These are phyloP conservation scores for Helianthus tuberosus DNA, from an alignment of 129 eudicot genomes.

Conservation along the genomic window DNA sequence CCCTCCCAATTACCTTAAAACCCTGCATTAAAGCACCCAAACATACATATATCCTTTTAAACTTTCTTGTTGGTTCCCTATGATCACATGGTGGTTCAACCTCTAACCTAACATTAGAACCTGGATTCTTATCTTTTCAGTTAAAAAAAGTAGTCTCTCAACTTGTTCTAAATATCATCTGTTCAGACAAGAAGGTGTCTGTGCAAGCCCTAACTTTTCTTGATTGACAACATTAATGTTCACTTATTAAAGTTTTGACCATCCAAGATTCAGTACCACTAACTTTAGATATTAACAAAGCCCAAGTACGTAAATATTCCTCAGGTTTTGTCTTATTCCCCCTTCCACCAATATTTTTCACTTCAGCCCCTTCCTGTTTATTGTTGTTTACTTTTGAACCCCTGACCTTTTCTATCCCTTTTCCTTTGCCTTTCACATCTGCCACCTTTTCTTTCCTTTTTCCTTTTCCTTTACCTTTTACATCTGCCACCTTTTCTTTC, in stretches of 20 bases:
- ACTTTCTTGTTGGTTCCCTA: no score
- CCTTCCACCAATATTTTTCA: not conserved
- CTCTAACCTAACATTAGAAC: no score
- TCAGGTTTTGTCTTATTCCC: not conserved
- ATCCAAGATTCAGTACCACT: not conserved
- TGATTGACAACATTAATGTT: not conserved
- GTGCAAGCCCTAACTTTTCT: not conserved
- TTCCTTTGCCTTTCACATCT: no score
- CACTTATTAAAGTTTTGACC: not conserved
- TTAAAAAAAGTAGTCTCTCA: not conserved
- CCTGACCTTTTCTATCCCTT: not conserved
- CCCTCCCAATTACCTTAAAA: no score
- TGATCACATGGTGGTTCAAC: no score
- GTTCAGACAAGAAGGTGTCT: not conserved
- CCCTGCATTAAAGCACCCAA: no score
- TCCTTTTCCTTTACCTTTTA: no score
- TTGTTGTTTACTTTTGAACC: not conserved
- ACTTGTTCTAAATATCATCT: not conserved
- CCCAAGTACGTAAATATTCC: not conserved
- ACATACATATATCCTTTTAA: no score
- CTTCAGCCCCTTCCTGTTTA: not conserved
- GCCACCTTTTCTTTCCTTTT: no score
- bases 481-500: no score
- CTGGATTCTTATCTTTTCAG: no score
- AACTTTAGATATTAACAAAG: not conserved